Percentiles rank a stretch among this genome's conserved stretches.
Conservation (phyloP, 2,329 filamentous ascomycete species). For the Leptographium procerum region DNA sequence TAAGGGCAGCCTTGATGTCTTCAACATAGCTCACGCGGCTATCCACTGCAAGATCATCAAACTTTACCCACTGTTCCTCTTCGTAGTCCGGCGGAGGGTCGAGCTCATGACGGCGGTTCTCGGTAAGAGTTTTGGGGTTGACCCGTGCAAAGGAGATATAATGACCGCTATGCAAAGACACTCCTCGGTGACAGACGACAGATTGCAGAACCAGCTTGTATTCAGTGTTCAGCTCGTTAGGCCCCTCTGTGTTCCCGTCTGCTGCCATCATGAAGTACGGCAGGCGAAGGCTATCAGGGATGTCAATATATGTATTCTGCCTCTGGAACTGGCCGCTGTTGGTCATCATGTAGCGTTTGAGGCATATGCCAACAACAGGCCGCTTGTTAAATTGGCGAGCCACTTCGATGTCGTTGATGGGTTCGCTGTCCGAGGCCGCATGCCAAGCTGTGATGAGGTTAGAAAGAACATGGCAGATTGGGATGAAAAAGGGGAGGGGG, state of each 20-base stretch:
- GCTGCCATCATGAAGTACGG: slow-evolving; percentile 80
- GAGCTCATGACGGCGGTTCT: slow-evolving; percentile 43
- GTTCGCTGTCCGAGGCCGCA: slow-evolving; percentile 44
- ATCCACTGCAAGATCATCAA: slow-evolving; percentile 67
- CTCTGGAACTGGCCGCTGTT: slow-evolving; percentile 56
- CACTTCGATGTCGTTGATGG: slow-evolving; percentile 62
- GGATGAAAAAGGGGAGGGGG: neutral
- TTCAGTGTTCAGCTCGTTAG: slow-evolving; percentile 63
- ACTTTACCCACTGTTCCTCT: slow-evolving; percentile 75
- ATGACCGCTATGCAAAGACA: slow-evolving; percentile 77
- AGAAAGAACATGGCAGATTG: neutral
- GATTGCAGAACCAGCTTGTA: slow-evolving; percentile 90
- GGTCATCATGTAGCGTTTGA: slow-evolving; percentile 79
- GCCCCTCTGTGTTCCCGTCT: slow-evolving; percentile 49
- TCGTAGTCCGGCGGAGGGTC: slow-evolving; percentile 55
- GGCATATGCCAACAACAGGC: slow-evolving; percentile 81
- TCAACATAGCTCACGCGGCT: slow-evolving; percentile 66
- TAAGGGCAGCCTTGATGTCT: slow-evolving; percentile 64
- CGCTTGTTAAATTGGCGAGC: slow-evolving; percentile 78
- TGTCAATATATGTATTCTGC: slow-evolving; percentile 78
- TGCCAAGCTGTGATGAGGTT: slow-evolving; percentile 59
- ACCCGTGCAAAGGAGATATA: slow-evolving; percentile 81
- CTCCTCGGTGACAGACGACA: slow-evolving; percentile 82
- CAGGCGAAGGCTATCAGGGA: slow-evolving; percentile 67
- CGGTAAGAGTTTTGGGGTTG: slow-evolving; percentile 48